Percentiles rank a stretch among this genome's conserved stretches.
These are phyloP conservation scores for Cercospora citrullina DNA, from an alignment of 2,329 filamentous ascomycete genomes.

Conservation along the genomic window DNA sequence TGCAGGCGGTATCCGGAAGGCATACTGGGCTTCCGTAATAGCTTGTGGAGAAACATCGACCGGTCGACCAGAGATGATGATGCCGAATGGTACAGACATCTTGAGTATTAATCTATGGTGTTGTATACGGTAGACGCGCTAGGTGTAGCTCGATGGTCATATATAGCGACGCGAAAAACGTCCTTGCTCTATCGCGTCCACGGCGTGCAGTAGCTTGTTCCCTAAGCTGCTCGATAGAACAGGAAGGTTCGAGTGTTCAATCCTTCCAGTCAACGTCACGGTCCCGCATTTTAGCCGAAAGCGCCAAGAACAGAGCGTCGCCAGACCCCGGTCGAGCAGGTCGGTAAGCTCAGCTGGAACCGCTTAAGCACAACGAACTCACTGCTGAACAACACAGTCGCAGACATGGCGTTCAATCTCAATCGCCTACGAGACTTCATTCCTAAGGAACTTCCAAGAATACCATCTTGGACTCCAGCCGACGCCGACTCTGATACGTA, in stretches of 20 bases:
- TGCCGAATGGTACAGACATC: constrained; percentile 55
- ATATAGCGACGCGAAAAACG: not conserved
- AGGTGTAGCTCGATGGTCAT: not conserved
- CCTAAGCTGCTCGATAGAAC: not conserved
- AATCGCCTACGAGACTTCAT: constrained; percentile 35
- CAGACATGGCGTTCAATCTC: constrained; percentile 35
- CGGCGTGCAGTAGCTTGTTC: not conserved
- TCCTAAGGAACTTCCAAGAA: constrained; percentile 35
- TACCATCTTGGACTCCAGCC: constrained; percentile 32
- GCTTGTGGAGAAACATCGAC: constrained; percentile 59
- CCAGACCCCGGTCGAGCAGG: constrained; percentile 1
- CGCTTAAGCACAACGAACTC: not conserved
- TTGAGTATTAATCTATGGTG: constrained; percentile 7
- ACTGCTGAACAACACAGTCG: not conserved
- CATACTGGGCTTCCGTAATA: constrained; percentile 61
- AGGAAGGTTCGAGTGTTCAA: constrained; percentile 7
- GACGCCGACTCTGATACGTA: constrained; percentile 26
- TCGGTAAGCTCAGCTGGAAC: constrained; percentile 6
- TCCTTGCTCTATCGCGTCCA: not conserved
- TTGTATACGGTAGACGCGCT: not conserved
- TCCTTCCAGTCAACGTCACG: not conserved
- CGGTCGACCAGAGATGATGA: constrained; percentile 61
- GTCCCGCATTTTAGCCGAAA: not conserved
- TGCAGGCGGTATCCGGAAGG: constrained; percentile 62
- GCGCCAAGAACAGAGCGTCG: constrained; percentile 5